Evolutionary conservation across 2,329 filamentous ascomycete species (phyloP).

Genomic region (Fusarium annulatum): DNA sequence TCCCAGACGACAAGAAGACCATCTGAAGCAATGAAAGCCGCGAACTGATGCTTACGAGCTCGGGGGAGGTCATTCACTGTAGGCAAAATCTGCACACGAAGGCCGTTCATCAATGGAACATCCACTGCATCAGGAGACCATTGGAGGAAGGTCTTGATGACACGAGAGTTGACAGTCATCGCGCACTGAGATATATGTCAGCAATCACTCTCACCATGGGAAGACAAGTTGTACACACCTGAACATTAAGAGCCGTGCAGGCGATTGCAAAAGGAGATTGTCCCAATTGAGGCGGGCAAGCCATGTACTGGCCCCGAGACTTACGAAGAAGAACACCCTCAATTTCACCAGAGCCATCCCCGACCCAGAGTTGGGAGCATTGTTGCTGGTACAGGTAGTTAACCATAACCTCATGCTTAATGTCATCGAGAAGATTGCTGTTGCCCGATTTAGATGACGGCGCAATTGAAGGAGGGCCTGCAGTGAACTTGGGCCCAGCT

Average conservation of each 20-base stretch:
- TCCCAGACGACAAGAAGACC: conserved; percentile 84
- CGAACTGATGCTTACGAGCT: conserved; percentile 82
- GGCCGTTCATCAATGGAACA: conserved; percentile 79
- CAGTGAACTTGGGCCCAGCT: conserved; percentile 57
- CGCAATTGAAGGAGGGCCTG: conserved; percentile 66
- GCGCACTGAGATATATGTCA: conserved; percentile 64
- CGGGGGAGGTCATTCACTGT: conserved; percentile 76
- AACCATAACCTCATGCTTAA: conserved; percentile 86
- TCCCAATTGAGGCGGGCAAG: conserved; percentile 74
- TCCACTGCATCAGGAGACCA: conserved; percentile 79
- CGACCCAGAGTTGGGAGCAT: conserved; percentile 79
- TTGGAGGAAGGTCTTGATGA: conserved; percentile 81
- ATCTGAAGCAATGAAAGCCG: conserved; percentile 79
- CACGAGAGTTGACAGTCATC: conserved; percentile 83
- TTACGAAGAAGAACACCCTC: conserved; percentile 81
- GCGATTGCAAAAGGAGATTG: conserved; percentile 72
- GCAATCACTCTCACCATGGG: not conserved
- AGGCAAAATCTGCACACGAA: conserved; percentile 80
- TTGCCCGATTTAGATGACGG: conserved; percentile 54
- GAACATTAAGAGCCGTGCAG: conserved; percentile 76
- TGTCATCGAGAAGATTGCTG: conserved; percentile 73
- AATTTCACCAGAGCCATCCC: conserved; percentile 72
- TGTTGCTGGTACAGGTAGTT: conserved; percentile 86
- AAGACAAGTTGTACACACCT: conserved; percentile 58
- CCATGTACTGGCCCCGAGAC: conserved; percentile 74